These are phyloP conservation scores for Avena atlantica DNA, from an alignment of 176 grass and related monocot species.

Conservation along the genomic window DNA sequence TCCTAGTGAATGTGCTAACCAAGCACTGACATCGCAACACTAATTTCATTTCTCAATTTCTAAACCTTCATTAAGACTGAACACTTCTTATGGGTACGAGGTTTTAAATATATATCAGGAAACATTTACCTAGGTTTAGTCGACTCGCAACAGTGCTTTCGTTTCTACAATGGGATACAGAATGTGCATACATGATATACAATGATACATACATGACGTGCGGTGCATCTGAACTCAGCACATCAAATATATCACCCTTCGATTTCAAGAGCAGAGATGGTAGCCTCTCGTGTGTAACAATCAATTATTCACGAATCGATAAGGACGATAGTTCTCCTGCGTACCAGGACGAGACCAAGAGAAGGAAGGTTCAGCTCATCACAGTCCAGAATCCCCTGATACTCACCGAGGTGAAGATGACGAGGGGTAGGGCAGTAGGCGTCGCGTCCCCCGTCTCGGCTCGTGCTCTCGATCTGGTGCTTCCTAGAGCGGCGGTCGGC, in stretches of 20 bases:
- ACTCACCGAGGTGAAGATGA: not conserved
- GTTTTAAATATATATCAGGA: not conserved
- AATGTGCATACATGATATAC: not conserved
- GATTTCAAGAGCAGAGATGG: not conserved
- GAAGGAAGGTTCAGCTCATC: not conserved
- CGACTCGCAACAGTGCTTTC: not conserved
- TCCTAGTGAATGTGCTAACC: not conserved
- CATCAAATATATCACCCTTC: not conserved
- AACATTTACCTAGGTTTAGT: not conserved
- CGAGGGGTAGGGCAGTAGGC: not conserved
- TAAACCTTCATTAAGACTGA: not conserved
- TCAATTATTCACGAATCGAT: not conserved
- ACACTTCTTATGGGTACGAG: not conserved
- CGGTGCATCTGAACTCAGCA: not conserved
- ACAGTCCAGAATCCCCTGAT: not conserved
- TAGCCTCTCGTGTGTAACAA: not conserved
- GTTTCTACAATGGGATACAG: constrained; percentile 1
- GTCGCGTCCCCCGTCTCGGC: constrained; percentile 1
- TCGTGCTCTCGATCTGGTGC: not conserved
- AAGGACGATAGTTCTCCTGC: not conserved
- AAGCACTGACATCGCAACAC: not conserved
- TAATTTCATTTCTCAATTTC: not conserved
- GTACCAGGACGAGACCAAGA: not conserved
- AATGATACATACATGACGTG: not conserved
- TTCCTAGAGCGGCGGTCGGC: not conserved